Evolutionary conservation across 2,329 filamentous ascomycete genomes (phyloP), one percentile per base, ranked within the genome.

Genomic region (Aspergillus neoniger): DNA sequence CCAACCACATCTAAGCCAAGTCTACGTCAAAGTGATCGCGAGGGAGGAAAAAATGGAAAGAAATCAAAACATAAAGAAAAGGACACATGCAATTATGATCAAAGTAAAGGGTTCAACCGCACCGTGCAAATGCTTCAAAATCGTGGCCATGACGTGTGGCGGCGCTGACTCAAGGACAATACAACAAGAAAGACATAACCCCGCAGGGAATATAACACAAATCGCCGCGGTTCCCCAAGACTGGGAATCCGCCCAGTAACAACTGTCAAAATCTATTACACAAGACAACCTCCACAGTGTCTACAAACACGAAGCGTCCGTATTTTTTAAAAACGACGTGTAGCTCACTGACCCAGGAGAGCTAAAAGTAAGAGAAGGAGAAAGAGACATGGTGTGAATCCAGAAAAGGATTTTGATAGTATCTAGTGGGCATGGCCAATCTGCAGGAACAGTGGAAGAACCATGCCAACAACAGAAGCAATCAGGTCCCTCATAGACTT

Each of bases 391-490:
- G 19, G 41, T 23, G n/a, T 14, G 14, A 44, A 44, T 19, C 41
- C 41, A 21, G 15, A 54, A 21, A 51, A 19, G 50, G 48, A 43
- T 30, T 17, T 17, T 3, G 47, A 36, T 8, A 32, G 25, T 17
- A 14, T 50, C 5, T 63, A 81, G 64, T 80, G 78, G 55, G 78
- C 78, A 73, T 81, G 79, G 38, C 79, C 79, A 60, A 81, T 75
- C 66, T 81, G 79, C 61, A 81, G 63, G 64, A 81, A 81, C 49
- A 81, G 64, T 12, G 79, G 79, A 58, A 81, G 57, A 30, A 80
- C 74, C 79, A 81, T 81, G 58, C 79, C 79, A 62, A 80, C 69
- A n/a, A 80, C 75, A 43, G 79, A 80, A 36, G 78, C 78, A 53
- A 77, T 72, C 60, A 81, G 65, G 65, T 81, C 79, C 64, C 75